Evolutionary conservation across 1,284 basidiomycete species (phyloP), one percentile per base, ranked within the genome.

Genomic region (Crucibulum cyathiforme): DNA sequence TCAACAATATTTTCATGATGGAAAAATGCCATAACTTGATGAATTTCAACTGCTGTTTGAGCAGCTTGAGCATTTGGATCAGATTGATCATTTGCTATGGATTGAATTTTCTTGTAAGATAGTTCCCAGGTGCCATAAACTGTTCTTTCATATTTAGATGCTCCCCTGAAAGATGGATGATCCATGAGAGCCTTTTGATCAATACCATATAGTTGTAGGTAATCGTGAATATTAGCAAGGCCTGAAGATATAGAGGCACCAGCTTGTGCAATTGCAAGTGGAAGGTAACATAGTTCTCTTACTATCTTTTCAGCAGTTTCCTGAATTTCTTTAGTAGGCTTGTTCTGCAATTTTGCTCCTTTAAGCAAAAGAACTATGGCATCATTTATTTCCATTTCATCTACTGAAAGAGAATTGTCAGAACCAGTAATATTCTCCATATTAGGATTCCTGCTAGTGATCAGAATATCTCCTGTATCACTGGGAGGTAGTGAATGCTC

Each of bases 1-100:
- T 57, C 56, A 15, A 36, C 24, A 31, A 57, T 51, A 36, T 57
- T 57, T 17, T 57, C 48, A 34, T 47, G 56, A 34, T 57, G 56
- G 15, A 57, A 38, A 51, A 57, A 57, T 10, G 56, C 56, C 24
- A 52, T 36, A 15, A 36, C 34, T 38, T 57, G 46, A 57, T n/a
- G 17, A 52, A 15, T 31, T 24, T 39, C 34, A 35, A 57, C 36
- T 1, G 56, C 56, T 35, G 35, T 50, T 43, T 57, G 24, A 8
- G 56, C 56, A 13, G 34, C 19, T 34, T 12, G 31, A 31, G 47
- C 47, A n/a, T 7, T 9, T 31, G 13, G 13, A 12, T 19, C 24
- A 19, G 15, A 10, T 48, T 37, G 12, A 56, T 49, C n/a, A 37
- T 47, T 19, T 56, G n/a, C 37, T 37, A 56, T 46, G 31, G 17